These are phyloP conservation scores for Camellia sinensis DNA, from an alignment of 148 eudicot species.

Conservation along the genomic window DNA sequence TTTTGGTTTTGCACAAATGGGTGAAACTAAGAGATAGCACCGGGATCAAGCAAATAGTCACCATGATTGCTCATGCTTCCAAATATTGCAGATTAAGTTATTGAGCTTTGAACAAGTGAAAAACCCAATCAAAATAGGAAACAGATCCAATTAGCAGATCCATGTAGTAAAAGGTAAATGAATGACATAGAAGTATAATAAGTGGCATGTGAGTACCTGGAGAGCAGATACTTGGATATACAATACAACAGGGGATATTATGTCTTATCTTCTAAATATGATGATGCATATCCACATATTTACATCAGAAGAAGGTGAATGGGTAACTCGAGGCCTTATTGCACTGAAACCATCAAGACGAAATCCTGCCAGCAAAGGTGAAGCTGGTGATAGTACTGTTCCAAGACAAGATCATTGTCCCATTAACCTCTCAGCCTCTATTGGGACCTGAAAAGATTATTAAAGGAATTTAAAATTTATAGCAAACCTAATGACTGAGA, in stretches of 20 bases:
- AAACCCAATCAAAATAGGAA: neutral
- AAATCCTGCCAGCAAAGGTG: conserved; percentile 85
- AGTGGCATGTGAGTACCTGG: conserved; percentile 50
- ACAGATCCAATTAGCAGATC: neutral
- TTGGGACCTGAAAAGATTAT: conserved; percentile 58
- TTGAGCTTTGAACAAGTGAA: too few species aligned
- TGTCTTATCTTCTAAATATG: conserved; percentile 71
- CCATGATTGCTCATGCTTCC: too few species aligned
- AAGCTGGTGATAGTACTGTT: conserved; percentile 75
- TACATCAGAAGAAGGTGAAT: conserved; percentile 65
- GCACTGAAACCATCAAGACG: conserved; percentile 91
- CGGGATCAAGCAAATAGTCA: too few species aligned
- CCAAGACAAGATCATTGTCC: conserved; percentile 78
- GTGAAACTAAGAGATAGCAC: too few species aligned
- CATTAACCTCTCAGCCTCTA: conserved; percentile 73
- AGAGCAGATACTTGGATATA: conserved; percentile 81
- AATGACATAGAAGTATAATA: conserved; percentile 1
- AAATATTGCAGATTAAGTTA: too few species aligned
- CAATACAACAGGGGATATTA: conserved; percentile 63
- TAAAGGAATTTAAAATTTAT: neutral
- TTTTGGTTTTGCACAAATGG: too few species aligned
- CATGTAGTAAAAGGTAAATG: neutral
- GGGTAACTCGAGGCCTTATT: conserved; percentile 79
- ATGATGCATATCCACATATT: conserved; percentile 31
- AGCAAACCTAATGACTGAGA: neutral